Base-by-base conservation (phyloP, 352 stramenopile species). In the Chrysophaeum taylorii region DNA sequence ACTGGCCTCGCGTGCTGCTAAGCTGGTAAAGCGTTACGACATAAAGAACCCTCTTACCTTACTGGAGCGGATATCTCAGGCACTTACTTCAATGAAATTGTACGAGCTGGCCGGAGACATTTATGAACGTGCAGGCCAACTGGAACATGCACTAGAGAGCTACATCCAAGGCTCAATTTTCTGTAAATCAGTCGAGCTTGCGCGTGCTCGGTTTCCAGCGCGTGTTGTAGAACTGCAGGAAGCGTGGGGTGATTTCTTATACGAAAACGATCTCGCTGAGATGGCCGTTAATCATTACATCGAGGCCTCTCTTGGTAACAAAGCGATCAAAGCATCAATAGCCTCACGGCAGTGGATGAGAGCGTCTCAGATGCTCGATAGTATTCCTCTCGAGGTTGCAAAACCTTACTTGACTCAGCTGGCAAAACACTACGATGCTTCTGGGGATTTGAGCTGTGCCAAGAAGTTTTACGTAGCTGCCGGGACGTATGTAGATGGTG, bases 241-340 rank as follows among this genome's bases (percentile, higher is more conserved):
- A 64, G 82, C 78, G 21, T 97, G 92, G 92, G 91, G 91, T 41
- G 91, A 97, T 75, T 96, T 91, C 73, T 78, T 97, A 2, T 85
- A 96, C 31, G 86, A 79, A 21, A 84, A 93, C 67, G 94, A 95
- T 79, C 89, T 96, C 69, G 89, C 95, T 77, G 92, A 97, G 73
- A 94, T 94, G 87, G 92, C 92, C 23, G 96, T 97, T 75, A 95
- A 95, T 76, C 91, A 97, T 76, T 97, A 94, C 79, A 96, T 97
- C 42, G 90, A 97, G 79, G 91, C 89, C 0, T 93, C 94, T 57
- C 87, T 90, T 2, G 82, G 87, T 31, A 91, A 79, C 23, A 96
- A 96, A 73, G 92, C 91, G 0, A 90, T 96, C 9, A 86, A 95
- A 53, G 90, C 91, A 1, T 89, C 89, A 36, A 78, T 96, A 18